Evolutionary conservation across 1,139 yeast species (phyloP).

Genomic region (Arxiozyma slooffiae): DNA sequence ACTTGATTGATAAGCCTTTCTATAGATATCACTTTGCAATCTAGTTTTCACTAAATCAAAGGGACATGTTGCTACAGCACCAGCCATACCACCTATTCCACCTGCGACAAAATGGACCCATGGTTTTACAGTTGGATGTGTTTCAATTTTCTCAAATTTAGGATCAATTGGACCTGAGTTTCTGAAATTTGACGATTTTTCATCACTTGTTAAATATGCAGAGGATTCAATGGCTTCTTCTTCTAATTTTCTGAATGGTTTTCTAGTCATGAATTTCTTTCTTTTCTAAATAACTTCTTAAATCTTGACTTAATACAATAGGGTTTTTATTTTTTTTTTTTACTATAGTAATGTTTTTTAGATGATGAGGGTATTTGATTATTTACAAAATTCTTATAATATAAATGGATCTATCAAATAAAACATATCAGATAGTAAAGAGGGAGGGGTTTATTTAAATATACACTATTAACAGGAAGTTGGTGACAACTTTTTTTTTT

Average conservation of each 20-base stretch:
- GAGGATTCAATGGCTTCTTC: slow-evolving; percentile 49
- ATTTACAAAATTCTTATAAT: not conserved
- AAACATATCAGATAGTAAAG: not conserved
- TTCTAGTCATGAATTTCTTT: slow-evolving; percentile 20
- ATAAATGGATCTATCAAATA: too few relatives aligned
- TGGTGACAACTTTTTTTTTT: not conserved
- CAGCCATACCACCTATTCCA: slow-evolving; percentile 96
- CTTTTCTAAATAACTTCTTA: not conserved
- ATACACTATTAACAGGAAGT: not conserved
- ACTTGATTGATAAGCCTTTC: slow-evolving; percentile 23
- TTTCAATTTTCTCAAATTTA: slow-evolving; percentile 8
- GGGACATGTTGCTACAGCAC: slow-evolving; percentile 89
- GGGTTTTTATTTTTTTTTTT: not conserved
- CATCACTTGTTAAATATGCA: slow-evolving; percentile 64
- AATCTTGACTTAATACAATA: too few relatives aligned
- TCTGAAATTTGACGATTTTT: slow-evolving; percentile 34
- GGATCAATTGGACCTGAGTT: slow-evolving; percentile 16
- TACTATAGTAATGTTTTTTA: not conserved
- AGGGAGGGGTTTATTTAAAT: not conserved
- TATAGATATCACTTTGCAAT: slow-evolving; percentile 70
- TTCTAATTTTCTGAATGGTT: slow-evolving; percentile 30
- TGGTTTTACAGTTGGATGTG: slow-evolving; percentile 43
- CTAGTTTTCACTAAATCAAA: slow-evolving; percentile 94
- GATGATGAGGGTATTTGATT: not conserved
- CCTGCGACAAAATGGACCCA: slow-evolving; percentile 99